These are phyloP conservation scores for Colletotrichum cuscutae DNA, from an alignment of 2,329 filamentous ascomycete genomes.

Conservation along the genomic window DNA sequence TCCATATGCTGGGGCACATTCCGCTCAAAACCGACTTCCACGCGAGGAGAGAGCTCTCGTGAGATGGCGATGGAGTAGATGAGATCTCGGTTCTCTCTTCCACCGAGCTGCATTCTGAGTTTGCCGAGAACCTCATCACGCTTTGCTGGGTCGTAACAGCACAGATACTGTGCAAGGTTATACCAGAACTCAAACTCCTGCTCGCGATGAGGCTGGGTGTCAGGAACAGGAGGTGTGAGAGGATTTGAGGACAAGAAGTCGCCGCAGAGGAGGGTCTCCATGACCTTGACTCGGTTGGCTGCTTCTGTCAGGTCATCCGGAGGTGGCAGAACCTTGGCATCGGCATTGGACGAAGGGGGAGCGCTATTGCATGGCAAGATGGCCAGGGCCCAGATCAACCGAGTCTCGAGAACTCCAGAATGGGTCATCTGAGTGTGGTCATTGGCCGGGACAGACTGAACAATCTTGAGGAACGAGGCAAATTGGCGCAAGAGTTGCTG, in stretches of 20 bases:
- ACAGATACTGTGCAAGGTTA: constrained; percentile 76
- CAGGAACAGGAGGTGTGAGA: constrained; percentile 60
- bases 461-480: constrained; percentile 69
- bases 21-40: constrained; percentile 67
- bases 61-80: constrained; percentile 89
- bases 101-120: constrained; percentile 78
- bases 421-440: constrained; percentile 64
- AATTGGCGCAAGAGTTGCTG: constrained; percentile 73
- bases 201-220: constrained; percentile 63
- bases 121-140: constrained; percentile 73
- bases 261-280: constrained; percentile 82
- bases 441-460: constrained; percentile 59
- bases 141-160: constrained; percentile 63
- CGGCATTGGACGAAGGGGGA: constrained; percentile 47
- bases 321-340: constrained; percentile 52
- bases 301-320: constrained; percentile 72
- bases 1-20: constrained; percentile 69
- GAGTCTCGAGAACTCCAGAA: constrained; percentile 65
- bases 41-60: constrained; percentile 76
- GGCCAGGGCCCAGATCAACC: constrained; percentile 70
- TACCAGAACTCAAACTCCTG: constrained; percentile 87
- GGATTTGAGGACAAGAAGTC: constrained; percentile 70
- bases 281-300: constrained; percentile 76
- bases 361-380: constrained; percentile 55
- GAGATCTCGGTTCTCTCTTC: constrained; percentile 87